phyloP scores from a whole-genome alignment of 176 grass and related monocot genomes.

The Bolboschoenus planiculmis region DNA sequence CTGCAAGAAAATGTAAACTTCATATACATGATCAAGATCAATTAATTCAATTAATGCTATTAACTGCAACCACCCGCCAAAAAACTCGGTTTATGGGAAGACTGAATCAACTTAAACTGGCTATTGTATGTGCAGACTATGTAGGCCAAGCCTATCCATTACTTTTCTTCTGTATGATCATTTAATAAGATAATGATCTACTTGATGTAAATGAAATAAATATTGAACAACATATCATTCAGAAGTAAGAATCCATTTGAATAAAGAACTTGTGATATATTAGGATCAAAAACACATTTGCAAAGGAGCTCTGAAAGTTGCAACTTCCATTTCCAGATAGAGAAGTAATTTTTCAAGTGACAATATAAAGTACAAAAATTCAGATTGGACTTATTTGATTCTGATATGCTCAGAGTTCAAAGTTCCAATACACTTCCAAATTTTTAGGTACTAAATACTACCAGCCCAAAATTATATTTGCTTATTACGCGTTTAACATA shows the following conservation, averaged over 20 bases:
- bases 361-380: neutral
- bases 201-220: neutral
- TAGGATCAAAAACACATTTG: neutral
- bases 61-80: neutral
- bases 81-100: neutral
- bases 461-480: neutral
- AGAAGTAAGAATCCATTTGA: neutral
- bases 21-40: neutral
- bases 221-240: neutral
- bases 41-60: neutral
- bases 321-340: neutral
- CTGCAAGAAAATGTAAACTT: neutral
- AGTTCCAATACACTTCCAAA: neutral
- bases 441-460: neutral
- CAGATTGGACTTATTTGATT: neutral
- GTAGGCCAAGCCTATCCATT: neutral
- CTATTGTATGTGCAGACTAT: neutral
- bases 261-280: neutral
- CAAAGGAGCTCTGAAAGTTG: neutral
- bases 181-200: neutral
- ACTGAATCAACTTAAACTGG: neutral
- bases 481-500: neutral
- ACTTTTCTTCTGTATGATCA: neutral
- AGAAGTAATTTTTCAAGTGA: neutral
- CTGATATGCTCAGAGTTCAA: neutral